Evolutionary conservation across 2,329 filamentous ascomycete species (phyloP).

Genomic region (Calonectria pauciramosa): DNA sequence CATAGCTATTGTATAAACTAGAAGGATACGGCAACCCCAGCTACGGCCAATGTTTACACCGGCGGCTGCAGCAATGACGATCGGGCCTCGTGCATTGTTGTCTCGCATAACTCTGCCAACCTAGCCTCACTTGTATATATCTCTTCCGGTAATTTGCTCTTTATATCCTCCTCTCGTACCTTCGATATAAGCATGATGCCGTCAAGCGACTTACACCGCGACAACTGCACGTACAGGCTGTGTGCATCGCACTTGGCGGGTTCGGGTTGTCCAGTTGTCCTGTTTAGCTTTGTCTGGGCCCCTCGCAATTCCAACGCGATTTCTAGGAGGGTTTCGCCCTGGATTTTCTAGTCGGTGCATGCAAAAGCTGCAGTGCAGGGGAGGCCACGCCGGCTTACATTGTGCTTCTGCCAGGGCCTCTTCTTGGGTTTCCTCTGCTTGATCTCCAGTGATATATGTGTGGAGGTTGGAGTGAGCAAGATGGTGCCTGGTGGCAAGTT

Average conservation of each 20-base stretch:
- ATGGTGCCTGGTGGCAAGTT: background rate
- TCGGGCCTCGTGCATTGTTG: too few relatives aligned
- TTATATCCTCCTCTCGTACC: background rate
- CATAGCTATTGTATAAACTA: too few relatives aligned
- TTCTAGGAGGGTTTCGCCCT: background rate
- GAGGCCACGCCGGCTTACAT: background rate
- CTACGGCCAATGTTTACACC: too few relatives aligned
- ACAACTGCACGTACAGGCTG: slow-evolving; percentile 9
- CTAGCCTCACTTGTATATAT: too few relatives aligned
- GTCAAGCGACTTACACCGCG: background rate
- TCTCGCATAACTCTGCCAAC: too few relatives aligned
- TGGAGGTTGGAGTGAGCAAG: too few relatives aligned
- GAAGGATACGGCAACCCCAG: too few relatives aligned
- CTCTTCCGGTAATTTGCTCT: too few relatives aligned
- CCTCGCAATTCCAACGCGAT: background rate
- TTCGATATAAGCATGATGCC: background rate
- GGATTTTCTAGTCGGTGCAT: slow-evolving; percentile 18
- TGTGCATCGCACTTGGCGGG: background rate
- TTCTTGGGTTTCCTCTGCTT: background rate
- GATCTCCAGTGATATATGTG: too few relatives aligned
- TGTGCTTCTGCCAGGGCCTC: slow-evolving; percentile 9
- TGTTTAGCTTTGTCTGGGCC: background rate
- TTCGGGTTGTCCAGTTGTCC: background rate
- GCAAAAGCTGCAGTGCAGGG: background rate
- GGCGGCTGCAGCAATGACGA: too few relatives aligned